Percentiles rank a stretch among this genome's conserved stretches.
Evolutionary conservation across 371 early-diverging fungal species (phyloP).

Genomic region (Lichtheimia ornata): DNA sequence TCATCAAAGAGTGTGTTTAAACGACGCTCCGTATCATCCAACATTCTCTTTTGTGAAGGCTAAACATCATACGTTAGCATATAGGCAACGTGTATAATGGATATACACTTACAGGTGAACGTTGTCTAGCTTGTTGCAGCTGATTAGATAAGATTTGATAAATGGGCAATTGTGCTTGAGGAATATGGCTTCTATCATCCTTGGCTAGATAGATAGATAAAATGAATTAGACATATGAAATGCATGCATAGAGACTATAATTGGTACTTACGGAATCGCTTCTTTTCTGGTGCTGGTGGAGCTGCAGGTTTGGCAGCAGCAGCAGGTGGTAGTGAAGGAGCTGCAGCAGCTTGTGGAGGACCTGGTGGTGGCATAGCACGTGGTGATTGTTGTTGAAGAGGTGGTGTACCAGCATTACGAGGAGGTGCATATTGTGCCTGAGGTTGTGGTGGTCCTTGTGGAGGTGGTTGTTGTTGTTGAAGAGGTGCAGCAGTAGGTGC

Average conservation of each 20-base stretch:
- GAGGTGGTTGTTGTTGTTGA: constrained; percentile 5
- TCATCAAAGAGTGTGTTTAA: constrained; percentile 72
- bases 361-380: constrained; percentile 7
- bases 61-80: constrained; percentile 11
- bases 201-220: constrained; percentile 39
- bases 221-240: neutral
- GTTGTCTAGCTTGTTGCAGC: constrained; percentile 51
- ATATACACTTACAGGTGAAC: constrained; percentile 46
- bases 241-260: neutral
- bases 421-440: neutral
- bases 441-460: neutral
- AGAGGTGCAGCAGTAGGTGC: constrained; percentile 2
- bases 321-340: constrained; percentile 5
- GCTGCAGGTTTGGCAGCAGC: constrained; percentile 17
- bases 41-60: constrained; percentile 68
- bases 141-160: constrained; percentile 47
- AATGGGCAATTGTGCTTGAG: constrained; percentile 67
- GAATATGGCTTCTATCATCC: constrained; percentile 81
- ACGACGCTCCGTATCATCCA: constrained; percentile 78
- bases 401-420: neutral
- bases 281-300: constrained; percentile 22
- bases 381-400: constrained; percentile 2
- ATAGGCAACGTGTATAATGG: neutral
- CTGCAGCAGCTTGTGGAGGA: constrained; percentile 1
- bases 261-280: constrained; percentile 26